These are phyloP conservation scores for Sequoia sempervirens DNA, from an alignment of 75 land plant species.

Conservation along the genomic window DNA sequence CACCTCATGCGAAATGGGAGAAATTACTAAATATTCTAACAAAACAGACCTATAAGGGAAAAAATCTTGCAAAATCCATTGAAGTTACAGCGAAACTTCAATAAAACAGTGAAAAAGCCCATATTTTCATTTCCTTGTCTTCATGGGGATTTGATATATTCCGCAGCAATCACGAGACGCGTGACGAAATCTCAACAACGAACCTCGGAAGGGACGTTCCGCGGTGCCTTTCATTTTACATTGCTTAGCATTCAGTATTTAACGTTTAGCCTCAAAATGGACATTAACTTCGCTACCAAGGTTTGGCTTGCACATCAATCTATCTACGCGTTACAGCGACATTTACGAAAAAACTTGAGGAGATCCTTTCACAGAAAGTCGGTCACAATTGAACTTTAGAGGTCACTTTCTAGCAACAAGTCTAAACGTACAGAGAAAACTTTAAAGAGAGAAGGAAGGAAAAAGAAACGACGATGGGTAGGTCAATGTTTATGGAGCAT, in stretches of 20 bases:
- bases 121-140: too few relatives aligned
- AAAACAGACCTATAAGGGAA: not conserved
- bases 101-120: not conserved
- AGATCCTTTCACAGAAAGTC: not conserved
- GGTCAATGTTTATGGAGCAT: not conserved
- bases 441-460: not conserved
- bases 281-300: not conserved
- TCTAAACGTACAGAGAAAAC: not conserved
- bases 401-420: not conserved
- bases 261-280: not conserved
- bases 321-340: not conserved
- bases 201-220: not conserved
- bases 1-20: too few relatives aligned
- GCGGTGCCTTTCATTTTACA: not conserved
- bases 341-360: too few relatives aligned
- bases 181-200: too few relatives aligned
- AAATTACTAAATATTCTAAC: too few relatives aligned
- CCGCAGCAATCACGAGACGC: not conserved
- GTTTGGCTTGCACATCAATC: not conserved
- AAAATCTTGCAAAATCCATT: not conserved
- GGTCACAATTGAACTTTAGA: not conserved
- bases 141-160: not conserved
- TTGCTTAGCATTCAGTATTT: not conserved
- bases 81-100: not conserved
- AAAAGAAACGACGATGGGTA: not conserved